Evolutionary conservation across 225 moss, liverwort and hornwort genomes (phyloP).

Genomic region (Marchantia paleacea): DNA sequence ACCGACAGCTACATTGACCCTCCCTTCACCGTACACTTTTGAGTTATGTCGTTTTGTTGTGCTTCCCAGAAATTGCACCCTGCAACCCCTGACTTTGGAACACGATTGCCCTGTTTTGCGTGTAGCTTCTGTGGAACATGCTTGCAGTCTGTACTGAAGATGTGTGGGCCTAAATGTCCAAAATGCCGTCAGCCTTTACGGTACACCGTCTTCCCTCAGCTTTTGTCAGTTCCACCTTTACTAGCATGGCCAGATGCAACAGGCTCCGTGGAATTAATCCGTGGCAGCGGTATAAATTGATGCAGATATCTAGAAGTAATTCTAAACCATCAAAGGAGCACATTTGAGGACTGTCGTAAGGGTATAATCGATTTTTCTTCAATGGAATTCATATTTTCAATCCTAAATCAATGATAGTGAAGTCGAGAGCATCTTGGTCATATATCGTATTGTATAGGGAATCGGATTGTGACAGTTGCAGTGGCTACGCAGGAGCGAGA

Average conservation of each 20-base stretch:
- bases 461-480: neutral
- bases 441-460: neutral
- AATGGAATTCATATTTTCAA: neutral
- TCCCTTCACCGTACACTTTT: neutral
- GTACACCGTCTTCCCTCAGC: slow-evolving; percentile 28
- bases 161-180: slow-evolving; percentile 84
- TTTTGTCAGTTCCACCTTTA: neutral
- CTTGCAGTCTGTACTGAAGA: slow-evolving; percentile 69
- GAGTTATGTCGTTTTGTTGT: neutral
- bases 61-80: neutral
- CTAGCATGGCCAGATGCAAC: neutral
- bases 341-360: neutral
- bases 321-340: neutral
- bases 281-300: neutral
- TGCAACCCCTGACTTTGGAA: neutral
- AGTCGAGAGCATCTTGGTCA: neutral
- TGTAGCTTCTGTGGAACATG: slow-evolving; percentile 86
- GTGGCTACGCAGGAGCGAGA: slow-evolving; percentile 44
- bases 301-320: neutral
- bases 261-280: neutral
- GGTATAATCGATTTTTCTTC: neutral
- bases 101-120: neutral
- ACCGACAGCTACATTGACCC: neutral
- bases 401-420: neutral
- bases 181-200: slow-evolving; percentile 79